Evolutionary conservation across 129 eudicot species (phyloP), one percentile per base, ranked within the genome.

Genomic region (Pittosporum tobira): DNA sequence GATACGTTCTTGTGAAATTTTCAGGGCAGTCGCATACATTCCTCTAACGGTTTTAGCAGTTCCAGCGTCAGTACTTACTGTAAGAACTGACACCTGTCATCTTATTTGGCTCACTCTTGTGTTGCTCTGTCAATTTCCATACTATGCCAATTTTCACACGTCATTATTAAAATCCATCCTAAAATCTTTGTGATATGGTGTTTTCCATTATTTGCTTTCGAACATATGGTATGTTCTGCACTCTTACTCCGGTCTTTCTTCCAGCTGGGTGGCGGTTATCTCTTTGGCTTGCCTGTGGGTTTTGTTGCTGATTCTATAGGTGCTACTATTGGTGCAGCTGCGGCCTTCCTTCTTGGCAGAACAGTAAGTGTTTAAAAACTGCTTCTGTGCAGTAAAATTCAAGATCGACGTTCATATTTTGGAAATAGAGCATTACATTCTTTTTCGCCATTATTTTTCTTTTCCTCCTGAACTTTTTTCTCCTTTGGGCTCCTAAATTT

Each of bases 241-340:
- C n/a, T n/a, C n/a, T n/a, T n/a, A n/a, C n/a, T n/a, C n/a, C n/a
- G n/a, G 11, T 55, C 16, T 53, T n/a, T 64, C 47, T 74, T 63
- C 63, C 85, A 88, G 96, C 78, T 88, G 22, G 94, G 96, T 60
- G 96, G 96, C 62, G 96, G 96, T 51, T 88, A 88, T 70, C 96
- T 84, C 23, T 88, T 81, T 65, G 96, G 96, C 48, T 77, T 84
- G 77, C 79, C 82, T 42, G 28, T 84, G 66, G 96, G 96, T 64
- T 81, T 88, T 74, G 63, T 79, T 51, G 85, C 96, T 72, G 96
- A 88, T 81, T 88, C 96, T 34, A 20, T 76, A 27, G 96, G 96
- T 76, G 79, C 96, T 38, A 84, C 93, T 28, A 15, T 76, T 37
- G 96, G 96, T 44, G 94, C 94, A 54, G 64, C 73, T 24, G 82